These are phyloP conservation scores for Ichthyophthirius multifiliis DNA, from an alignment of 169 alveolate genomes.

Conservation along the genomic window DNA sequence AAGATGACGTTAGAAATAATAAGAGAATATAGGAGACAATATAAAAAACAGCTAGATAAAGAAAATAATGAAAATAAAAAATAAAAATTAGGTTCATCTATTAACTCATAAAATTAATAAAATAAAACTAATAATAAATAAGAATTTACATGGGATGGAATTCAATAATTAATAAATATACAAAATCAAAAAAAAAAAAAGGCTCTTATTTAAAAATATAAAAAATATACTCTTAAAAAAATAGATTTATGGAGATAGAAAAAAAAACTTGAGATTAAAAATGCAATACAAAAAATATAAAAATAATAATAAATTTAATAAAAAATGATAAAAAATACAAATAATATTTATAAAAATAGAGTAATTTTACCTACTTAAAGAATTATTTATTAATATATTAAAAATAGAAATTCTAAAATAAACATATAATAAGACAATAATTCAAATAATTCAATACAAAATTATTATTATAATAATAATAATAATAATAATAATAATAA, in stretches of 20 bases:
- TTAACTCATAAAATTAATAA: constrained; percentile 18
- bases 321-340: too few species aligned
- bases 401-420: too few species aligned
- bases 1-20: constrained; percentile 4
- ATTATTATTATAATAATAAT: too few species aligned
- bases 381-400: too few species aligned
- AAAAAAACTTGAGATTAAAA: background rate
- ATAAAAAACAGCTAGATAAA: background rate
- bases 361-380: too few species aligned
- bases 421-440: too few species aligned
- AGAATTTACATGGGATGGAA: constrained; percentile 13
- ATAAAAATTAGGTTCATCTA: background rate
- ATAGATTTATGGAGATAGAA: background rate
- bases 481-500: too few species aligned
- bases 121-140: background rate
- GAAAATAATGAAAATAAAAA: background rate
- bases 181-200: background rate
- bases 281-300: background rate
- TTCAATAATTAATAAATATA: background rate
- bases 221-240: background rate
- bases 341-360: too few species aligned
- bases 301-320: too few species aligned
- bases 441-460: too few species aligned
- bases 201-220: background rate
- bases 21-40: constrained; percentile 7